A percentile compares a stretch with the other conserved stretches of the same genome.
Evolutionary conservation across 441 rosid genomes (phyloP).

Genomic region (Corymbia calophylla): DNA sequence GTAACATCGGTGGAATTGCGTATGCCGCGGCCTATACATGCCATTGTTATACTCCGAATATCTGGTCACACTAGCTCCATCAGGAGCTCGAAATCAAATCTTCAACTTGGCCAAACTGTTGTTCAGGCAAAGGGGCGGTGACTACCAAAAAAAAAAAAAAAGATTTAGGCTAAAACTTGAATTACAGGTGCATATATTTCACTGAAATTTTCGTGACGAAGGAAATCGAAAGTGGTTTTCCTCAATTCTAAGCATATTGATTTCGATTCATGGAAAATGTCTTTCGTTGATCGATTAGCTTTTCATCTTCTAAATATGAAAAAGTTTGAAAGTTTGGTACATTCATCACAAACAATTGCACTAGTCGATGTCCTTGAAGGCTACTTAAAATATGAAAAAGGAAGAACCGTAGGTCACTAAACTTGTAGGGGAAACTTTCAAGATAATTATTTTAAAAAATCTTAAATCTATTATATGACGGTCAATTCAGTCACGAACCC

Average conservation of each 20-base stretch:
- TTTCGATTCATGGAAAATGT: too few relatives aligned
- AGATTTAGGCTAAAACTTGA: not conserved
- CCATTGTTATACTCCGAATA: not conserved
- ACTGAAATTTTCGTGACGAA: not conserved
- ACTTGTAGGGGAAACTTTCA: not conserved
- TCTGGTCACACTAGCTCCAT: not conserved
- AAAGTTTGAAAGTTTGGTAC: not conserved
- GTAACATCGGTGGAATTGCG: not conserved
- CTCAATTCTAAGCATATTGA: not conserved
- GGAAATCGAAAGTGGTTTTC: not conserved
- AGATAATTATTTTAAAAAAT: too few relatives aligned
- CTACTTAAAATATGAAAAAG: not conserved
- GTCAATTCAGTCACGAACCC: not conserved
- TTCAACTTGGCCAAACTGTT: not conserved
- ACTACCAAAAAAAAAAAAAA: not conserved
- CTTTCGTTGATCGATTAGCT: not conserved
- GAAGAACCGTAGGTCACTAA: not conserved
- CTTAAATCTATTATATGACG: too few relatives aligned
- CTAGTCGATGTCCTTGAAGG: not conserved
- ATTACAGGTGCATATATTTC: not conserved
- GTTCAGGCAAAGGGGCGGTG: not conserved
- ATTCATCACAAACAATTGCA: not conserved
- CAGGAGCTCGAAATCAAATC: not conserved
- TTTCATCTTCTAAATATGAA: not conserved
- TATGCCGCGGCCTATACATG: accelerated